Base-by-base conservation (phyloP, 75 land plant genomes). In the Pinus tabuliformis region DNA sequence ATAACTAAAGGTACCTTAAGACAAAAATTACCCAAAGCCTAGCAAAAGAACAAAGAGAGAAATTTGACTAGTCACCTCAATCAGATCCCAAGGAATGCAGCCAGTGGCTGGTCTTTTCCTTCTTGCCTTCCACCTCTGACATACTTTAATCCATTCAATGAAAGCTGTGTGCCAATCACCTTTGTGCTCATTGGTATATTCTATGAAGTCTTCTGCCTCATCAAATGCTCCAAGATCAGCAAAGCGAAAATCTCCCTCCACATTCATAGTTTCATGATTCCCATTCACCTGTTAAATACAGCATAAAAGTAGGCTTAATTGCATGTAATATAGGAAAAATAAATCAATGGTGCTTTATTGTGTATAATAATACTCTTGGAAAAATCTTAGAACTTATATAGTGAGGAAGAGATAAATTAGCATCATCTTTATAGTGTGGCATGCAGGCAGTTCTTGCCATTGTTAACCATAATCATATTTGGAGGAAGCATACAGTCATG, bases 251-350 rank as follows among this genome's bases (percentile, higher is more conserved):
- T 96, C 99, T 75, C 93, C 95, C 73, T 88, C 93, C 11, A 96
- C 92, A 80, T 96, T 96, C 91, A 96, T 94, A 60, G 99, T 92
- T 79, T 96, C 99, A 79, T 96, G 99, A 75, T 96, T 96, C 36
- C 99, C 99, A 83, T 91, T 87, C 13, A 96, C 85, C 99, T 94
- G 75, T 26, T 45, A 57, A 75, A 70, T 22, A 75, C 13, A 59
- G 57, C 6, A 78, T 60, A 8, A 20, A 49, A 20, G 17, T 45
- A 66, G 70, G 56, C 26, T 65, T 77, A 15, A 63, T 24, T 54
- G 59, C n/a, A 26, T 52, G 12, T 73, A 59, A 28, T 52, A 66
- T 17, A 6, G 64, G 37, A 8, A 6, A 37, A 66, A 20, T 18
- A 20, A 17, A 6, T 3, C 45, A 68, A 42, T 39, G n/a, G 36